Conservation (phyloP, 1,284 basidiomycete species). For the Melampsora americana region DNA sequence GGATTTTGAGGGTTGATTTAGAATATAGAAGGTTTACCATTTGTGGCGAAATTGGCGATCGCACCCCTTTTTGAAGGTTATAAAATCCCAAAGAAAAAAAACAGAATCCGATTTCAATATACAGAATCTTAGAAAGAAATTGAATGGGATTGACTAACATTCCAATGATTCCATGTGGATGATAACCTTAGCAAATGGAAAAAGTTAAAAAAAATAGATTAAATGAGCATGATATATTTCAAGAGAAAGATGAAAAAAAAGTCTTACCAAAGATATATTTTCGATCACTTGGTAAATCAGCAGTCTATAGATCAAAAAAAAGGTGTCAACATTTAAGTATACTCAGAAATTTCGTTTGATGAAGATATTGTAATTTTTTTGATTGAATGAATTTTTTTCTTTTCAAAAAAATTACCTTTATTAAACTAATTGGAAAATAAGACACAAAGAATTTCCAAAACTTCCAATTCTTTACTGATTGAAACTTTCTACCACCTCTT, state of each 20-base stretch:
- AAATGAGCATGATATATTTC: not conserved
- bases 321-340: too few species aligned
- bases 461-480: slow-evolving; percentile 26
- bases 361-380: too few species aligned
- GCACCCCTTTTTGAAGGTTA: too few species aligned
- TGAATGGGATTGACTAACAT: slow-evolving; percentile 43
- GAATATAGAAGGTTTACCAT: slow-evolving; percentile 61
- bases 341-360: too few species aligned
- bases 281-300: slow-evolving; percentile 79
- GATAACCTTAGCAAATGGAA: too few species aligned
- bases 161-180: slow-evolving; percentile 71
- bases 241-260: not conserved
- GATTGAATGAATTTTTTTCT: too few species aligned
- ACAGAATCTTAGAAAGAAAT: too few species aligned
- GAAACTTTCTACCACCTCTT: slow-evolving; percentile 31
- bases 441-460: slow-evolving; percentile 43
- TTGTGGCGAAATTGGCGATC: slow-evolving; percentile 86
- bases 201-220: not conserved
- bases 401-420: slow-evolving; percentile 52
- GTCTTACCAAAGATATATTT: slow-evolving; percentile 78
- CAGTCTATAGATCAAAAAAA: slow-evolving; percentile 47
- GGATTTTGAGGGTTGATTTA: not conserved
- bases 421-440: slow-evolving; percentile 47
- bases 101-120: too few species aligned
- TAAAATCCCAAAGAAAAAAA: too few species aligned